phyloP scores from a whole-genome alignment of 306 rosid genomes.

The Glycine soja region DNA sequence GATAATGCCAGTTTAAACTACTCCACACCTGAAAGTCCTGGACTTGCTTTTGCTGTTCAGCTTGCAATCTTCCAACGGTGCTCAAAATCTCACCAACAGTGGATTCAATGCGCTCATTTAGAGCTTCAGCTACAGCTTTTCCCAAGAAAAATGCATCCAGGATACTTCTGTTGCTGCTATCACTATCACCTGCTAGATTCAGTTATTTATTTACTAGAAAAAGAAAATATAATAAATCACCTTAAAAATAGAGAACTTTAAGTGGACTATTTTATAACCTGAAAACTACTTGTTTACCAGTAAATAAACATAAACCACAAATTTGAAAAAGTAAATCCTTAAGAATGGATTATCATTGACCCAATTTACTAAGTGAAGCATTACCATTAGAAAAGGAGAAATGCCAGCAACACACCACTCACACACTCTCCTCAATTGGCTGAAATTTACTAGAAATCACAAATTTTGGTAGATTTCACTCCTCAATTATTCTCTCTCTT shows the following conservation, averaged over 20 bases:
- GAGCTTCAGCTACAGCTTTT: constrained; percentile 90
- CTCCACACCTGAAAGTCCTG: constrained; percentile 77
- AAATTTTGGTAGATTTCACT: too few relatives aligned
- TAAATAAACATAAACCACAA: too few relatives aligned
- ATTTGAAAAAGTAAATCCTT: constrained; percentile 24
- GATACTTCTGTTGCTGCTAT: constrained; percentile 75
- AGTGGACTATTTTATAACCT: background rate
- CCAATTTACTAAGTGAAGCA: background rate
- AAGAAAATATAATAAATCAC: constrained; percentile 5
- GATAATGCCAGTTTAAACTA: constrained; percentile 26
- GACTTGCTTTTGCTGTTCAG: constrained; percentile 88
- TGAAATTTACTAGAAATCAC: too few relatives aligned
- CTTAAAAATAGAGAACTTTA: constrained; percentile 1
- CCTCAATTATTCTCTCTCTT: too few relatives aligned
- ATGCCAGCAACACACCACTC: too few relatives aligned
- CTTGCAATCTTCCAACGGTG: constrained; percentile 84
- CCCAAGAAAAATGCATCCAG: constrained; percentile 97
- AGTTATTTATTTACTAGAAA: constrained; percentile 22
- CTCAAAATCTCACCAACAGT: constrained; percentile 83
- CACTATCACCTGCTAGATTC: constrained; percentile 70
- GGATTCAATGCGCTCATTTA: constrained; percentile 92
- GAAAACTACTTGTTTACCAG: background rate
- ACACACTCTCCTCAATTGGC: too few relatives aligned
- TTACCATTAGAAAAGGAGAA: background rate
- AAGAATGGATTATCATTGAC: background rate